Percentiles rank a stretch among this genome's conserved stretches.
phyloP scores from a whole-genome alignment of 2,329 filamentous ascomycete genomes.

The Zelopaecilomyces penicillatus region DNA sequence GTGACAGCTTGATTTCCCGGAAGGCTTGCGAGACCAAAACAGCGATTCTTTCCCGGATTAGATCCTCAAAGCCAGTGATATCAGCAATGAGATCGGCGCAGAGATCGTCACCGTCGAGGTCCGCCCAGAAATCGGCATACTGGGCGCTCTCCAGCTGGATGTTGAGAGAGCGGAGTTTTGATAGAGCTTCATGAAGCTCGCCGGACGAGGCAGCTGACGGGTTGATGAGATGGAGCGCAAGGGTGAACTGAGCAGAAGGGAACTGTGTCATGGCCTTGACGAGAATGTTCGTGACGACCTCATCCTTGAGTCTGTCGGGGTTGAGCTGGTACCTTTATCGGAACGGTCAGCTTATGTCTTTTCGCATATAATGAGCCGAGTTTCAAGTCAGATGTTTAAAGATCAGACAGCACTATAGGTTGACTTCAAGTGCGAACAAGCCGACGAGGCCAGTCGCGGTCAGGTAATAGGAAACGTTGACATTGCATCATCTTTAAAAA shows the following conservation, averaged over 20 bases:
- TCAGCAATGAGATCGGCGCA: constrained; percentile 95
- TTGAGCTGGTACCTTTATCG: constrained; percentile 90
- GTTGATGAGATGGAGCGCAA: constrained; percentile 87
- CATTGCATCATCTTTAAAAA: constrained; percentile 53
- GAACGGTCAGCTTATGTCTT: neutral
- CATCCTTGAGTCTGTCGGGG: constrained; percentile 92
- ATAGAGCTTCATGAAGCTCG: constrained; percentile 81
- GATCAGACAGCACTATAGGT: constrained; percentile 65
- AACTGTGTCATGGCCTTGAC: constrained; percentile 97
- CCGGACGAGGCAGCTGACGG: constrained; percentile 59
- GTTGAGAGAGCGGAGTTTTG: constrained; percentile 78
- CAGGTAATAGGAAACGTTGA: constrained; percentile 99
- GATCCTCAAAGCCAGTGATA: constrained; percentile 88
- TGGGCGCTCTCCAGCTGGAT: constrained; percentile 81
- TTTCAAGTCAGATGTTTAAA: neutral
- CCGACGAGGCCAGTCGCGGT: constrained; percentile 45
- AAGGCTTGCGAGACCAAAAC: constrained; percentile 75
- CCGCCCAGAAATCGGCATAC: constrained; percentile 89
- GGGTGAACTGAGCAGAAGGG: constrained; percentile 89
- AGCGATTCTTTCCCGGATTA: constrained; percentile 84
- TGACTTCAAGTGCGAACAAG: constrained; percentile 13
- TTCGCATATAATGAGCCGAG: too few species aligned
- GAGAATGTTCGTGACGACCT: constrained; percentile 97
- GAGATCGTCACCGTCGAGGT: constrained; percentile 85
- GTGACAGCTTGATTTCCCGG: constrained; percentile 59